Conservation (phyloP, 2,329 filamentous ascomycete species). For the Clathrospora elynae region DNA sequence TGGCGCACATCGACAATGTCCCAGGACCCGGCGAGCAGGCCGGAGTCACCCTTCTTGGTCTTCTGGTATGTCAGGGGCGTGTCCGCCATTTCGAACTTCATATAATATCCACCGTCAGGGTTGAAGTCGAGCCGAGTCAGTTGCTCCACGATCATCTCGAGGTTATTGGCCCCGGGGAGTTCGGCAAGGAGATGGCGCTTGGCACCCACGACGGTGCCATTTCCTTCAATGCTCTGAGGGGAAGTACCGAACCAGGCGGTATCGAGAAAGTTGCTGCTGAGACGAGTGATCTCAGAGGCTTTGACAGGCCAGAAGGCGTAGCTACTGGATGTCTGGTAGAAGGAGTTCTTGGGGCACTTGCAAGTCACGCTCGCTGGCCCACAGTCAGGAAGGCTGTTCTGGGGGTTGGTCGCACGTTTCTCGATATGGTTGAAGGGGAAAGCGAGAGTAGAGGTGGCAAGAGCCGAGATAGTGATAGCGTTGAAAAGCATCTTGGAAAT, state of each 20-base stretch:
- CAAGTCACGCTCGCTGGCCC: slow-evolving; percentile 1
- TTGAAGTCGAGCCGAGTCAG: slow-evolving; percentile 1
- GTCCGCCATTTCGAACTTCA: slow-evolving; percentile 5
- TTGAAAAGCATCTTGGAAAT: slow-evolving; percentile 6
- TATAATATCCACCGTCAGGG: slow-evolving; percentile 2
- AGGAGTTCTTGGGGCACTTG: slow-evolving; percentile 2
- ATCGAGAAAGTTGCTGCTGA: slow-evolving; percentile 2
- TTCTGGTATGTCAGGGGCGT: slow-evolving; percentile 4
- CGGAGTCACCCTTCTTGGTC: background rate
- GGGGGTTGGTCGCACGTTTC: slow-evolving; percentile 1
- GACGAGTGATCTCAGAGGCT: slow-evolving; percentile 3
- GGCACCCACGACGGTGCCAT: slow-evolving; percentile 2
- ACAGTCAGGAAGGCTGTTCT: background rate
- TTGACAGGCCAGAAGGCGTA: slow-evolving; percentile 4
- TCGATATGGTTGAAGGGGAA: slow-evolving; percentile 8
- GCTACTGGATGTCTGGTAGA: slow-evolving; percentile 6
- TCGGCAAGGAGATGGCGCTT: slow-evolving; percentile 4
- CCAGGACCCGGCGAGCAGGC: slow-evolving; percentile 4
- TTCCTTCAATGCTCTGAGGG: slow-evolving; percentile 5
- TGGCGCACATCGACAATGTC: slow-evolving; percentile 3
- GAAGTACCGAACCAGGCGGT: slow-evolving; percentile 6
- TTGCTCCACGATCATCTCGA: slow-evolving; percentile 1
- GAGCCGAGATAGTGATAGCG: slow-evolving; percentile 2
- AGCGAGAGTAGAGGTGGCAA: slow-evolving; percentile 5
- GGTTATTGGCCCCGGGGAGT: background rate